Evolutionary conservation across 2,329 filamentous ascomycete species (phyloP), one percentile per base, ranked within the genome.

Genomic region (Amesomyces nigricolor): DNA sequence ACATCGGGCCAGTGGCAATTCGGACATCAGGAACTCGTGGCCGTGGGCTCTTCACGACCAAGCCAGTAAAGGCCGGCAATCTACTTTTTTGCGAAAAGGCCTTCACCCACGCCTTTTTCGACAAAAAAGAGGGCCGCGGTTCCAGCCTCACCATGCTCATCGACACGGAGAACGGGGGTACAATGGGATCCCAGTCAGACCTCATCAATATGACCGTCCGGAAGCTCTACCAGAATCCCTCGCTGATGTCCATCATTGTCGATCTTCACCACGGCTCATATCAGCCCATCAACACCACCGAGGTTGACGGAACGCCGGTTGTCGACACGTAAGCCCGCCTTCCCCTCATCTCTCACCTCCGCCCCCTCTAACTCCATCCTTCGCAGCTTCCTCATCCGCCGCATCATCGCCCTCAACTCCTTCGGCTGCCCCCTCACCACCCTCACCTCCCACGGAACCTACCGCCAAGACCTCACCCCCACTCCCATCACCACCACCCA

Each of bases 11-110:
- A 66, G 8, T 59, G 5, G 17, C 13, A 1, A 32, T 58, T 22
- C 47, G 43, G 22, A 11, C 40, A 11, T 48, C 54, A 3, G 51
- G 32, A 19, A 39, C 47, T n/a, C 69, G 71, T 16, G 79, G 78
- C 2, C 70, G 72, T 2, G 80, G 80, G 0, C 65, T 82, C 0
- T 83, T 82, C 61, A 77, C 75, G 0, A 78, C 73, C 0, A 65
- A 68, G 17, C 61, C 68, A 0, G 75, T 83, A 2, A 68, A 70
- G 38, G 72, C 75, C 0, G 79, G 79, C 0, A 75, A 81, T 3
- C 67, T 82, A 2, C 64, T 83, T 0, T 61, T 83, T 1, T 82
- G 78, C 46, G 80, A 83, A 57, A 83, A 82, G 58, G 78, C 79
- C 0, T 80, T 82, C 60, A 65, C 65, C 0, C 71, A 79, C 62